A percentile compares a stretch with the other conserved stretches of the same genome.
phyloP scores from a whole-genome alignment of 805 yeast genomes.

The Nakazawaea ishiwadae region DNA sequence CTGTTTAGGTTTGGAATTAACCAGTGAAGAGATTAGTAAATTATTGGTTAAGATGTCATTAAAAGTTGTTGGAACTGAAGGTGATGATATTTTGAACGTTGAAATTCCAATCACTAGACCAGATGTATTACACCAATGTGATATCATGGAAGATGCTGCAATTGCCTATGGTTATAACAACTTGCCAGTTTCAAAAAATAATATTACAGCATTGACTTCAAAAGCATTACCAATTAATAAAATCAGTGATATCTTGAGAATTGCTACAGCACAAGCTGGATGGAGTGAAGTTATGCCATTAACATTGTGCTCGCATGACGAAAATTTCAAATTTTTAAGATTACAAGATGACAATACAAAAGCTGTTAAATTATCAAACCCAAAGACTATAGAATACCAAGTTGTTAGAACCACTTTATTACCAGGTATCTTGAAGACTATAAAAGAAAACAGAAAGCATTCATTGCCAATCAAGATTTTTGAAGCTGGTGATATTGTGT shows the following conservation, averaged over 20 bases:
- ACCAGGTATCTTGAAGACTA: slow-evolving; percentile 93
- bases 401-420: slow-evolving; percentile 93
- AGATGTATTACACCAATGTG: slow-evolving; percentile 95
- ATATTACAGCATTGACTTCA: slow-evolving; percentile 76
- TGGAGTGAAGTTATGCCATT: slow-evolving; percentile 96
- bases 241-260: slow-evolving; percentile 83
- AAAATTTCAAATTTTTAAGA: slow-evolving; percentile 86
- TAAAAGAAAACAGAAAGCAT: slow-evolving; percentile 94
- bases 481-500: slow-evolving; percentile 92
- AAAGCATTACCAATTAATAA: slow-evolving; percentile 88
- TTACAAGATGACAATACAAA: slow-evolving; percentile 64
- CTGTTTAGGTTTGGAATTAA: slow-evolving; percentile 77
- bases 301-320: slow-evolving; percentile 94
- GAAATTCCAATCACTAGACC: slow-evolving; percentile 91
- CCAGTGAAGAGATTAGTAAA: slow-evolving; percentile 61
- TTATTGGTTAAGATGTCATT: slow-evolving; percentile 81
- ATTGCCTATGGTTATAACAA: slow-evolving; percentile 94
- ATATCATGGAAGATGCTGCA: slow-evolving; percentile 98
- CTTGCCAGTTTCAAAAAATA: slow-evolving; percentile 71
- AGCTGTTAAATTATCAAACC: slow-evolving; percentile 91
- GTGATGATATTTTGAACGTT: slow-evolving; percentile 59
- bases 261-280: slow-evolving; percentile 90
- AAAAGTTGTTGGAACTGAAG: slow-evolving; percentile 47
- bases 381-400: slow-evolving; percentile 94
- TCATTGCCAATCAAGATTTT: slow-evolving; percentile 91